These are phyloP conservation scores for Suillus decipiens DNA, from an alignment of 768 basidiomycete species.

Conservation along the genomic window DNA sequence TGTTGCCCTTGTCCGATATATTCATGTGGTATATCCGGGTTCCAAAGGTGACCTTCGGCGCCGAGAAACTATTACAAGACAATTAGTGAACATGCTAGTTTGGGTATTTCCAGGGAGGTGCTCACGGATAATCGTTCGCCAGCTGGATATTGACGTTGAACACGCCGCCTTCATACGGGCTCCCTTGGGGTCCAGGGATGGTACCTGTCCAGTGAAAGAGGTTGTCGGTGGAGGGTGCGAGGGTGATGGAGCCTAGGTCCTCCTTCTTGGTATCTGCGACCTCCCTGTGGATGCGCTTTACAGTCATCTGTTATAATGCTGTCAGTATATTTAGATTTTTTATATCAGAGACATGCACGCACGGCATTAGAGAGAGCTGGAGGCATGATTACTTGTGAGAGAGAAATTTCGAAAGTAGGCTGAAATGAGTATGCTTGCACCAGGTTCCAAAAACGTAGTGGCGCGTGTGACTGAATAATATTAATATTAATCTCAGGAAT, in stretches of 20 bases:
- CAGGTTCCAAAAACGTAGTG: background rate
- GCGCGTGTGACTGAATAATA: background rate
- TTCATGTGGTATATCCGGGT: constrained; percentile 92
- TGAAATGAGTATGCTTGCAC: background rate
- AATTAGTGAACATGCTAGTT: constrained; percentile 11
- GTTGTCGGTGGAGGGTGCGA: constrained; percentile 64
- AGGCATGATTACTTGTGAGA: constrained; percentile 22
- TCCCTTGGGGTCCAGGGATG: constrained; percentile 82
- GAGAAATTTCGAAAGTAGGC: background rate
- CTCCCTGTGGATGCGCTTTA: constrained; percentile 85
- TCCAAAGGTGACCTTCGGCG: constrained; percentile 74
- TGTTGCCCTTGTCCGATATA: constrained; percentile 73
- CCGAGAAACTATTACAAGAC: constrained; percentile 59
- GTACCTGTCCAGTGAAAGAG: constrained; percentile 75
- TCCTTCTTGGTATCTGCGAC: constrained; percentile 81
- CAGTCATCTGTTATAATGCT: constrained; percentile 47
- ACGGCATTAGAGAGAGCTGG: constrained; percentile 26
- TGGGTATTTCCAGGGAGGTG: constrained; percentile 12
- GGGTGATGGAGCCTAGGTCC: constrained; percentile 72
- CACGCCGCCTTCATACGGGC: constrained; percentile 78
- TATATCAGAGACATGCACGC: constrained; percentile 7
- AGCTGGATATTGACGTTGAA: constrained; percentile 70
- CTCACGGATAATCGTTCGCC: constrained; percentile 78
- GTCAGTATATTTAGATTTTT: background rate
- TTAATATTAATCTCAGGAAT: background rate